Conservation (phyloP, 768 basidiomycete species). For the Serendipita sp. region DNA sequence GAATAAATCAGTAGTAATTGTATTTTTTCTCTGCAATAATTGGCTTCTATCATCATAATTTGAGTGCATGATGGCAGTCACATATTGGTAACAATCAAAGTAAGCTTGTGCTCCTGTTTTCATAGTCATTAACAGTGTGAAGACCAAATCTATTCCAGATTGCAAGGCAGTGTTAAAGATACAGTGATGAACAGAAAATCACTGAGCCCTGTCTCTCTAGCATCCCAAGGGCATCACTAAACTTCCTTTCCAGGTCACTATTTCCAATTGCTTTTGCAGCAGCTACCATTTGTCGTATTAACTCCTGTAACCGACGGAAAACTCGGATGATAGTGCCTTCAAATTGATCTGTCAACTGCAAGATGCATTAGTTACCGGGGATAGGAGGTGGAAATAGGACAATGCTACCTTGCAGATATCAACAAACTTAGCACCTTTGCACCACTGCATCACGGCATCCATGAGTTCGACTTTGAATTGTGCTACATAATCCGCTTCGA, state of each 20-base stretch:
- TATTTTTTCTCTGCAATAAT: no score
- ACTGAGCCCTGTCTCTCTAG: constrained; percentile 88
- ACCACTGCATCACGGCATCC: constrained; percentile 97
- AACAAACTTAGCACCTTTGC: constrained; percentile 88
- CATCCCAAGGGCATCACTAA: constrained; percentile 82
- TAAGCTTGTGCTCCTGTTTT: no score
- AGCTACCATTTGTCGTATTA: constrained; percentile 88
- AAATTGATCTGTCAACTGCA: constrained; percentile 87
- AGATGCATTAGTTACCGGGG: not conserved
- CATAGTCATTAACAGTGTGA: no score
- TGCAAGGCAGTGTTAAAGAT: constrained; percentile 30
- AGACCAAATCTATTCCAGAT: no score
- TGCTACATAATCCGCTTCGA: constrained; percentile 88
- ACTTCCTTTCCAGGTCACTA: constrained; percentile 81
- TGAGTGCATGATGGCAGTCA: no score
- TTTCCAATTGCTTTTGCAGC: constrained; percentile 96
- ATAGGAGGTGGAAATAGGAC: not conserved
- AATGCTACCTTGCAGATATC: constrained; percentile 81
- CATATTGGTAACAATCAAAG: no score
- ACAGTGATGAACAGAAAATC: constrained; percentile 77
- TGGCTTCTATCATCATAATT: no score
- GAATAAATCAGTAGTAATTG: no score
- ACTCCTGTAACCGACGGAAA: constrained; percentile 84
- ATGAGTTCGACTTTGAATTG: constrained; percentile 98
- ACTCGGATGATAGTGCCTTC: constrained; percentile 94